phyloP scores from a whole-genome alignment of 2,329 filamentous ascomycete genomes.

The Pestalotiopsis sp. region DNA sequence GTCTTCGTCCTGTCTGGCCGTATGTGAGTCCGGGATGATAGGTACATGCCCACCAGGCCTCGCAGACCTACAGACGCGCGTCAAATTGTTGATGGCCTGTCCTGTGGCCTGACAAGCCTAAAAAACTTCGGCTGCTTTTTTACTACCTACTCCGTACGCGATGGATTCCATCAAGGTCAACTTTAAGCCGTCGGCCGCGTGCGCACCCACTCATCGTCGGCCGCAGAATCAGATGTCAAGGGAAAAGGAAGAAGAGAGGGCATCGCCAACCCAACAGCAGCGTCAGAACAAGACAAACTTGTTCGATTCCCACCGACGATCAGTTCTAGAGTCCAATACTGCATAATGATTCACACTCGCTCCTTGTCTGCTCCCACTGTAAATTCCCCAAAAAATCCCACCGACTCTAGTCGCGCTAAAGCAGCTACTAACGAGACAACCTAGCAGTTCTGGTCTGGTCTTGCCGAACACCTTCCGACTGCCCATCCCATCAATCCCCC shows the following conservation, averaged over 20 bases:
- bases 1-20: no score
- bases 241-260: neutral
- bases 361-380: neutral
- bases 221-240: neutral
- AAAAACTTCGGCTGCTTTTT: no score
- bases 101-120: no score
- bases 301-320: neutral
- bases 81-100: no score
- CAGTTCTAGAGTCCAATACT: neutral
- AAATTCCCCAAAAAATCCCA: neutral
- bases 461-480: constrained; percentile 1
- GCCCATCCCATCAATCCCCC: neutral
- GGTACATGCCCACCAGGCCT: no score
- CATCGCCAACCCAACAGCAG: neutral
- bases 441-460: neutral
- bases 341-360: neutral
- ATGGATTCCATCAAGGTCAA: no score
- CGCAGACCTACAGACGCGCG: no score
- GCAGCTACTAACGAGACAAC: neutral
- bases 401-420: neutral
- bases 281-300: no score
- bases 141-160: no score
- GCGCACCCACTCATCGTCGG: neutral
- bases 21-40: no score
- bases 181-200: neutral